Evolutionary conservation across 148 eudicot genomes (phyloP), one percentile per base, ranked within the genome.

Genomic region (Fagopyrum esculentum): DNA sequence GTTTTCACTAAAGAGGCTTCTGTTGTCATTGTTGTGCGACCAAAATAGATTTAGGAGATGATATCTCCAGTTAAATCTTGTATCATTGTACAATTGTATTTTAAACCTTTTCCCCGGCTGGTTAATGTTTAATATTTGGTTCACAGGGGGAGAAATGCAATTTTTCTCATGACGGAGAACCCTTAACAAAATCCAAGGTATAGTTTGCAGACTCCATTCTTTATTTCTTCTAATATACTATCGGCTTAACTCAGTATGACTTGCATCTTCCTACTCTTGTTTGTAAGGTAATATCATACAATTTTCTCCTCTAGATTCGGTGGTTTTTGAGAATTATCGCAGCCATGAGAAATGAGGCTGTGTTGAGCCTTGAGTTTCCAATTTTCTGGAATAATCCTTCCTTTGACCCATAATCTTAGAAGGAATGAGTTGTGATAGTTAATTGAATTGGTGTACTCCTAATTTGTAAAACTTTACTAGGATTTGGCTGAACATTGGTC

Each of bases 171-270:
- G 97, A 95, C 75, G 84, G 86, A 22, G 78, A 83, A 70, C 99
- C 99, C 9, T 83, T 87, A 77, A 95, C 99, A 71, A 95, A 95
- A 81, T 92, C 99, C 70, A 78, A 84, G 93, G 99, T 89, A 82
- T 7, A 74, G 68, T 46, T 29, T 40, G 45, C 19, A 0, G 19
- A 46, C 46, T 30, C 44, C 15, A 69, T 19, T 73, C 43, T 8
- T 7, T 71, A 56, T 70, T 47, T 12, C 73, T 47, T 68, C 7
- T 69, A 46, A 40, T 17, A 70, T 70, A 15, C 29, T 45, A 19
- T 70, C 40, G 2, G 40, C 3, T 35, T 35, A 1, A 35, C 40
- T 35, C 40, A 1, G 40, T 35, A 35, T 35, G 40, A 35, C 40
- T 35, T 35, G 40, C 40, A 35, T 35, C 40, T 35, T 35, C 1